A percentile compares a stretch with the other conserved stretches of the same genome.
phyloP scores from a whole-genome alignment of 768 basidiomycete species.

The Rhodotorula paludigena region DNA sequence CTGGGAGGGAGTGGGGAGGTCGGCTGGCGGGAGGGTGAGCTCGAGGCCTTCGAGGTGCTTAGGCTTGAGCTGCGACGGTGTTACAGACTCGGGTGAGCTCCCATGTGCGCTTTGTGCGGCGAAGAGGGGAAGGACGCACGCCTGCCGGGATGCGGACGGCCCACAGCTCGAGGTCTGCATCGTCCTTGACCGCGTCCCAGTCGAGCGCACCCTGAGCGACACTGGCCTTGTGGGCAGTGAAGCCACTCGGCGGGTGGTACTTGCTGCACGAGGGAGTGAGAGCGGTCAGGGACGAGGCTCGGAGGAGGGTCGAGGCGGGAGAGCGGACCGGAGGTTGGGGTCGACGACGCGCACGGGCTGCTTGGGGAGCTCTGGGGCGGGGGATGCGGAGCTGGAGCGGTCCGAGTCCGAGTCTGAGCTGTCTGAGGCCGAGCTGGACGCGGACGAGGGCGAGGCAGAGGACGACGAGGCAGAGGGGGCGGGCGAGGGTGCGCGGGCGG shows the following conservation, averaged over 20 bases:
- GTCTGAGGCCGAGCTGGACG: neutral
- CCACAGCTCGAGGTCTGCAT: constrained; percentile 34
- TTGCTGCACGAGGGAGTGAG: neutral
- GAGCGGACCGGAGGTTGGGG: constrained; percentile 6
- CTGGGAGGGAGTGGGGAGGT: neutral
- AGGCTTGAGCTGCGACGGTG: constrained; percentile 21
- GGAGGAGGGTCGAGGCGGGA: neutral
- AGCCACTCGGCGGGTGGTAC: constrained; percentile 27
- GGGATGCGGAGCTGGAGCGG: constrained; percentile 11
- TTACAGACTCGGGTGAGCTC: no score
- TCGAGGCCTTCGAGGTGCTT: constrained; percentile 30
- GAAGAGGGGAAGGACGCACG: constrained; percentile 5
- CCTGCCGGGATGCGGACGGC: constrained; percentile 32
- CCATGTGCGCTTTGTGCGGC: no score
- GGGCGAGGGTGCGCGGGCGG: constrained; percentile 6
- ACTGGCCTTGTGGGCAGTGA: constrained; percentile 5
- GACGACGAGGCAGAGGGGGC: constrained; percentile 6
- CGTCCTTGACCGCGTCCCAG: constrained; percentile 26
- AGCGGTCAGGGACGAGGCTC: neutral
- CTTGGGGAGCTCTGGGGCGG: constrained; percentile 3
- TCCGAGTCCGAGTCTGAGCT: neutral
- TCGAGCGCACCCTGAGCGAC: constrained; percentile 9
- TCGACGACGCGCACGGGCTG: constrained; percentile 1
- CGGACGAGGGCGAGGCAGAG: neutral
- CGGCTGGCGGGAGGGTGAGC: constrained; percentile 22